Conservation (phyloP, 257 asterid species). For the Ilex aquifolium region DNA sequence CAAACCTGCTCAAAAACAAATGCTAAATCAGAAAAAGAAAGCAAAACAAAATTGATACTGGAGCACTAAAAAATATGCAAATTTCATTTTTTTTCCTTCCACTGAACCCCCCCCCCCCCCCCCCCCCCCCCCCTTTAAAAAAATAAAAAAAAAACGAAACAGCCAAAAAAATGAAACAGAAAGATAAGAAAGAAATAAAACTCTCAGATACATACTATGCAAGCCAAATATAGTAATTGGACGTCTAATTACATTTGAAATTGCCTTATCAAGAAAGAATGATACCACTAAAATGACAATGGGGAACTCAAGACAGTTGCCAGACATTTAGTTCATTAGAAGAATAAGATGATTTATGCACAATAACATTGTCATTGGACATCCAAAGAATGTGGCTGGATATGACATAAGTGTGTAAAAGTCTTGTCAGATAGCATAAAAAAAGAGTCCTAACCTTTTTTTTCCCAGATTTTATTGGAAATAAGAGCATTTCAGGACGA, state of each 20-base stretch:
- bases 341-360: no score
- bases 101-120: not conserved
- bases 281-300: no score
- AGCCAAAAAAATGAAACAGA: not conserved
- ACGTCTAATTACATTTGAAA: no score
- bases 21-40: not conserved
- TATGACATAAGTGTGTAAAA: no score
- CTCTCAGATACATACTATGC: not conserved
- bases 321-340: no score
- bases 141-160: no score
- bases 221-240: no score
- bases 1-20: slow-evolving; percentile 52
- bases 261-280: no score
- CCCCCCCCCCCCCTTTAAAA: no score
- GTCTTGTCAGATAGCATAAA: not conserved
- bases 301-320: no score
- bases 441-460: not conserved
- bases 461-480: not conserved
- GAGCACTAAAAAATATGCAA: not conserved
- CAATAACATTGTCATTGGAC: no score
- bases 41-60: not conserved
- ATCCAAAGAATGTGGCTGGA: not conserved
- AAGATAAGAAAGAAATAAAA: not conserved
- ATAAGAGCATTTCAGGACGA: not conserved
- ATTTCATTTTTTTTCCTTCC: not conserved